Percentiles rank a stretch among this genome's conserved stretches.
These are phyloP conservation scores for Knufia petricola DNA, from an alignment of 2,329 filamentous ascomycete genomes.

Conservation along the genomic window DNA sequence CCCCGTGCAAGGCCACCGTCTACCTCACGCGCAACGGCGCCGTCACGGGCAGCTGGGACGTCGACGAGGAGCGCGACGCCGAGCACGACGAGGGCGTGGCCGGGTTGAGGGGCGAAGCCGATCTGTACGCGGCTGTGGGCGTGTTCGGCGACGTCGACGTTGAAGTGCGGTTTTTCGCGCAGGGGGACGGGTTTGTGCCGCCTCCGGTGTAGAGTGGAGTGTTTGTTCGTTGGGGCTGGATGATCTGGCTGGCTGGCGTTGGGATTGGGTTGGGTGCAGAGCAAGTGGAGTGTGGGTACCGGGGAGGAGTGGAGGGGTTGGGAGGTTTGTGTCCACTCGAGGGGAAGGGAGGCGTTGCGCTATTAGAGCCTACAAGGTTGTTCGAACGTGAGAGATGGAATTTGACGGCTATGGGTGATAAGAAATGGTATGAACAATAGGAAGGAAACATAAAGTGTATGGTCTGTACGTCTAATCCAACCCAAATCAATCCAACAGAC, in stretches of 20 bases:
- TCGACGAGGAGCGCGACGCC: slow-evolving; percentile 50
- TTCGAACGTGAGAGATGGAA: neutral
- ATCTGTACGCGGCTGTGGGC: slow-evolving; percentile 51
- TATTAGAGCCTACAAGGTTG: too few species aligned
- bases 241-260: too few species aligned
- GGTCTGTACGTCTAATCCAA: too few species aligned
- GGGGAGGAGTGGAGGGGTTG: too few species aligned
- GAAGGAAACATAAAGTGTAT: neutral
- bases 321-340: too few species aligned
- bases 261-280: too few species aligned
- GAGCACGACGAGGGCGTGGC: slow-evolving; percentile 44
- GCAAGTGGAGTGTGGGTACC: too few species aligned
- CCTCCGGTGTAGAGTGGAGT: neutral
- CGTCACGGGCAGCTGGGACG: slow-evolving; percentile 45
- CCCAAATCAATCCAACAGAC: slow-evolving; percentile 1
- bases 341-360: too few species aligned
- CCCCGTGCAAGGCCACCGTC: slow-evolving; percentile 26
- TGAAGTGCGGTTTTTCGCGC: slow-evolving; percentile 40
- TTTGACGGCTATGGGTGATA: too few species aligned
- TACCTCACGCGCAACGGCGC: slow-evolving; percentile 52
- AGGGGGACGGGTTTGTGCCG: slow-evolving; percentile 4
- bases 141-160: slow-evolving; percentile 55
- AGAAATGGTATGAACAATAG: neutral
- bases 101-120: slow-evolving; percentile 59
- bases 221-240: too few species aligned